Base-by-base conservation (phyloP, 2,329 filamentous ascomycete species). In the Talaromyces sp. region DNA sequence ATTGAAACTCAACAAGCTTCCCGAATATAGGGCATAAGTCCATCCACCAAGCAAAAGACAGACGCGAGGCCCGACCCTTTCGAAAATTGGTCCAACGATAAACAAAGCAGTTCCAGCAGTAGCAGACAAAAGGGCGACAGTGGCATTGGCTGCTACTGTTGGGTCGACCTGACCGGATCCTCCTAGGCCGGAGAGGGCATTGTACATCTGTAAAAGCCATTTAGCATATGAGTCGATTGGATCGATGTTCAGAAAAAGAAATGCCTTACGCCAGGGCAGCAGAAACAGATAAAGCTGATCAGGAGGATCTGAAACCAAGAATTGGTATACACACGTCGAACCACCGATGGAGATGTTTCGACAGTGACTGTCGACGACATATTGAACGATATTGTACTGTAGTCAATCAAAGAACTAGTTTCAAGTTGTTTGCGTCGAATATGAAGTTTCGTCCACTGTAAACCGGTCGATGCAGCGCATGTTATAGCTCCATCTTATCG, bases 221-320 rank as follows among this genome's bases (percentile, higher is more conserved):
- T 43, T 4, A 59, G 56, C 4, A 45, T 31, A n/a, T 3, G 14
- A n/a, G 37, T 13, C 8, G 22, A 59, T 3, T 31, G 4, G 13
- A 27, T 31, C 8, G n/a, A 13, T 11, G 0, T 13, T 1, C 16
- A 2, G 22, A 37, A 63, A 27, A 3, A 31, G 0, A 60, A 68
- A 45, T 62, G 3, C 76, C 80, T 60, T 73, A 80, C 79, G 14
- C 79, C 79, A 6, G 80, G 81, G 39, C 80, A 77, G 62, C 81
- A 83, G 69, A 83, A 83, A 68, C 80, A 83, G 61, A 84, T 83
- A 59, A 83, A 74, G 70, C 79, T 81, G 64, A 83, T 83, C 59
- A 83, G 73, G 2, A 81, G 31, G 57, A 83, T 81, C 69, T 84
- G 81, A 49, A 79, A 79, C 81, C 81, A 84, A 14, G 79, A 78